Evolutionary conservation across 257 asterid genomes (phyloP), one percentile per base, ranked within the genome.

Genomic region (Nicotiana attenuata): DNA sequence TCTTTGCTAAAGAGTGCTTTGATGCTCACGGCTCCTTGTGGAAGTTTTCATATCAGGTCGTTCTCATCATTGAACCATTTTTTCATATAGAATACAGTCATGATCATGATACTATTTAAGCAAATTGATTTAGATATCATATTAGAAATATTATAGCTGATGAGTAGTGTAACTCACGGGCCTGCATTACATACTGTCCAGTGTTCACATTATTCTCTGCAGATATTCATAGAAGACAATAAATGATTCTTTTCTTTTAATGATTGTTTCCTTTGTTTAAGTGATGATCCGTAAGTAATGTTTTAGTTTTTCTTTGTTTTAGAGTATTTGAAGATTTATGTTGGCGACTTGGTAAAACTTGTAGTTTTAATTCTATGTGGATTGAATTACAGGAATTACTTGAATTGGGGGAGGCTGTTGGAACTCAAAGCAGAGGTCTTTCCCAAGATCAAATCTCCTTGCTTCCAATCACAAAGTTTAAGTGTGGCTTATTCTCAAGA

Each of bases 341-440:
- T 8, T 47, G 45, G 45, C 15, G 41, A 75, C 45, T 7, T 50
- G 0, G 24, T 75, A 75, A 50, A 47, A 26, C 45, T 7, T 50
- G 63, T 33, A 33, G 45, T 22, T 24, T 26, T 50, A 8, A 24
- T 24, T 33, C 61, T 22, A 10, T 80, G 60, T 45, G 57, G 77
- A 28, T 80, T 80, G 78, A 47, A 17, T 52, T 56, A 80, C 85
- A 95, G 99, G 99, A 95, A 82, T 84, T 95, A 86, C 99, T 95
- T 41, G 99, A 92, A 80, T 89, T 95, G 88, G 99, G 98, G 17
- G 99, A 95, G 88, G 90, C 92, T 50, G 97, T 95, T 65, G 99
- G 99, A 80, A 89, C 92, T 29, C 90, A 95, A 88, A 95, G 89
- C 85, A 87, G 97, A 86, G 99, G 99, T 65, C 97, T 95, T 83